Conservation (phyloP, 371 early-diverging fungal species). For the Mortierella sp. region DNA sequence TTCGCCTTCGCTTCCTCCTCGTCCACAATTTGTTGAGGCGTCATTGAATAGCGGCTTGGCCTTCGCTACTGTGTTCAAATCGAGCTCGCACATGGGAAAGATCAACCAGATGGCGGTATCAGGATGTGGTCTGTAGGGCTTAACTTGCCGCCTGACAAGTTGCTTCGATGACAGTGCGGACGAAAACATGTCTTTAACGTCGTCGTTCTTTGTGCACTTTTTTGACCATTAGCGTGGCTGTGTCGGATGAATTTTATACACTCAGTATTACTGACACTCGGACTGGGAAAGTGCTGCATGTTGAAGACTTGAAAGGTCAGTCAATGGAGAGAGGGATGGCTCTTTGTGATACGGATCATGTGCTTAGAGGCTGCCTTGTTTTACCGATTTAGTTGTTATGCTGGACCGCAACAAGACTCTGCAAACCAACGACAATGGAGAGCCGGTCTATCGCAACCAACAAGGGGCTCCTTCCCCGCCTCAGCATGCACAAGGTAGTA, state of each 20-base stretch:
- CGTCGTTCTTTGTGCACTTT: no score
- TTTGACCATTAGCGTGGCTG: constrained; percentile 25
- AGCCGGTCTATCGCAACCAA: background rate
- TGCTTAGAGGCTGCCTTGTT: no score
- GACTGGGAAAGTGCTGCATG: constrained; percentile 30
- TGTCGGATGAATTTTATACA: constrained; percentile 43
- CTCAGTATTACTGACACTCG: constrained; percentile 39
- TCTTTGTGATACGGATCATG: no score
- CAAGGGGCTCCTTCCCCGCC: no score
- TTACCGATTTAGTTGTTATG: constrained; percentile 24
- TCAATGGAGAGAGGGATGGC: no score
- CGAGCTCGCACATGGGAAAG: constrained; percentile 26
- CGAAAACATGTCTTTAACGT: no score
- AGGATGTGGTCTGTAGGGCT: constrained; percentile 46
- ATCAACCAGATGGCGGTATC: constrained; percentile 38
- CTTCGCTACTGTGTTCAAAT: constrained; percentile 26
- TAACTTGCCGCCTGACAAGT: no score
- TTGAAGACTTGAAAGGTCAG: constrained; percentile 46
- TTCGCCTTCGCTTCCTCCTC: constrained; percentile 38
- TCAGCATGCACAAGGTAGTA: background rate
- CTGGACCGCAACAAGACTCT: constrained; percentile 23
- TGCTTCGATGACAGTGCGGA: no score
- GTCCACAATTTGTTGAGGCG: constrained; percentile 26
- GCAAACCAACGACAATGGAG: background rate
- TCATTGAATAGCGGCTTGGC: constrained; percentile 16